Base-by-base conservation (phyloP, 2,329 filamentous ascomycete genomes). In the Exophiala spinifera region DNA sequence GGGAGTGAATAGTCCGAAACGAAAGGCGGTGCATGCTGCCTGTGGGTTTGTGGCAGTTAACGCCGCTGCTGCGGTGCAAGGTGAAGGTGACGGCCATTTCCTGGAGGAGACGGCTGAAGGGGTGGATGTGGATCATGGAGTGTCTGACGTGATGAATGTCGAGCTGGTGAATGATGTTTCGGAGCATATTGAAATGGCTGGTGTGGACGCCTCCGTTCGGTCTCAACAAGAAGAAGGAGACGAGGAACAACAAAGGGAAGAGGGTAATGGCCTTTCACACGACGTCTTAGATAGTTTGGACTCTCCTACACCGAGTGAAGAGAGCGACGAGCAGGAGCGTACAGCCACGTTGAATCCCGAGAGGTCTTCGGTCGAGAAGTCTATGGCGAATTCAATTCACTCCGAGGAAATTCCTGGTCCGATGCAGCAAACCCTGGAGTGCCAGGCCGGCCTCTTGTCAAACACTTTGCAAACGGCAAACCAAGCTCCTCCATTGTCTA, bases 1-100 rank as follows among this genome's bases (percentile, higher is more conserved):
- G 19, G 20, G 37, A 17, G 39, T 49, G 14, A 20, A 19, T 36
- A 60, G 57, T 51, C 57, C 57, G 15, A 60, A 55, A 37, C 45
- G 57, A 34, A 60, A 60, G 39, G 36, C 20, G 2, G 17, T 49
- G 8, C 28, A 31, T 31, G 10, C 28, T 31, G 28, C 28, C 7
- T 6, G 4, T 14, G 49, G 44, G 42, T 52, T 49, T 31, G 46
- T 39, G 31, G 53, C 6, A 1, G 15, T 49, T 7, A 25, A 45
- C 19, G 37, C n/a, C 2, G 34, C 34, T 23, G 37, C n/a, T 4
- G 34, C 34, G 39, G 17, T 7, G 14, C 34, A n/a, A 8, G 19
- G 6, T 15, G 47, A 42, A 23, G 40, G 46, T 13, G 48, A 31
- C 46, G 36, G 36, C 23, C 20, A 23, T 19, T 13, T 11, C 1